Base-by-base conservation (phyloP, 768 basidiomycete genomes). In the Tephrocybe sp. region DNA sequence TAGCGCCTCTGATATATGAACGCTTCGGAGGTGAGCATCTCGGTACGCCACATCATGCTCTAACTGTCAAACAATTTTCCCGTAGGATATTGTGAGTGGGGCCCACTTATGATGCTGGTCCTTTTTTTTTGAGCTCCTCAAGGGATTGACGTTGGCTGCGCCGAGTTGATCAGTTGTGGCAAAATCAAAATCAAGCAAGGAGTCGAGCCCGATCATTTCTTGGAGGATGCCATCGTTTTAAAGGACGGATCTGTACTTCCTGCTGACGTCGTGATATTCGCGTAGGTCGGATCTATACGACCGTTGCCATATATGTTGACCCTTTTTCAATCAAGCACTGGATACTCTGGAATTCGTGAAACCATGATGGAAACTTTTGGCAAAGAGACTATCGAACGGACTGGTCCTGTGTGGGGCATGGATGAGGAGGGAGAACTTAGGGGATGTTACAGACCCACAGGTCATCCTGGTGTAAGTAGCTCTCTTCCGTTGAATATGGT, bases 161-260 rank as follows among this genome's bases (percentile, higher is more conserved):
- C 75, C 26, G 70, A 80, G 56, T 65, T 77, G 48, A 77, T 84
- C 54, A 70, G 71, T 26, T 67, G 75, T 34, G 80, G 81, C 5
- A 74, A 80, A 57, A 77, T 84, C 64, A 78, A 79, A 57, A 62
- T 84, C 50, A 84, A 82, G 67, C 77, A 76, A 55, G 80, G 79
- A 32, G 63, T 67, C 15, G 70, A 74, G 51, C 66, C 77, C 31
- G 62, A 64, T 18, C 53, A 55, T 9, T 72, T 77, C 58, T 66
- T 61, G 8, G 47, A 60, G n/a, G 52, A 63, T 34, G 66, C 64
- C 13, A 53, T 76, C 5, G 45, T 69, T 11, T 74, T 78, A 55
- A 63, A 64, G 0, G 70, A 77, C 49, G 71, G 71, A 9, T 65
- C 64, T n/a, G 57, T 62, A 16, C 55, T 77, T 2, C 56, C 67